Conservation (phyloP, 2,329 filamentous ascomycete genomes). For the Penicillium sp. region DNA sequence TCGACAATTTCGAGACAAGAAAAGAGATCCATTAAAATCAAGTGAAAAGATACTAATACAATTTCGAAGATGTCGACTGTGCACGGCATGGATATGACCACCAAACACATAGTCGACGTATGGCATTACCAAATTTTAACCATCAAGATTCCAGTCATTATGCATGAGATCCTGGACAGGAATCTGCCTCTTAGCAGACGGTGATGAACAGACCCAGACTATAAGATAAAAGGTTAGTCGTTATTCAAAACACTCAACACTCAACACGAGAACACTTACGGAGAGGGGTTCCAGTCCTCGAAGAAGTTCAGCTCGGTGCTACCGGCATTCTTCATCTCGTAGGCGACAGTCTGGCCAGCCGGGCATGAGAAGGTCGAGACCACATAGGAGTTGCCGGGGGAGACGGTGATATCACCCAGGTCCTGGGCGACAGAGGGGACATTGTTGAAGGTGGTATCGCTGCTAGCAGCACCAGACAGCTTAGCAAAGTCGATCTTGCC, state of each 20-base stretch:
- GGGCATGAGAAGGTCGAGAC: conserved; percentile 61
- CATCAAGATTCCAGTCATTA: background rate
- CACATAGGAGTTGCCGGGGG: conserved; percentile 59
- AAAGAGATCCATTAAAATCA: background rate
- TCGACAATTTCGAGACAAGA: background rate
- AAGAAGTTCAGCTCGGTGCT: conserved; percentile 63
- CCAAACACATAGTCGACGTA: background rate
- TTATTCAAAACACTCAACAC: background rate
- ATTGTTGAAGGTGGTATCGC: conserved; percentile 59
- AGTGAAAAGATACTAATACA: conserved; percentile 1
- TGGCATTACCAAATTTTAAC: background rate
- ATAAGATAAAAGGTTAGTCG: conserved; percentile 18
- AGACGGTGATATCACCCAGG: conserved; percentile 51
- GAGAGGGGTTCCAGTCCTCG: conserved; percentile 64
- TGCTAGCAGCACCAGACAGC: conserved; percentile 52
- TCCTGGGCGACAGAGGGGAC: conserved; percentile 52
- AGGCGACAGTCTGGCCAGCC: conserved; percentile 56
- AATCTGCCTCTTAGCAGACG: conserved; percentile 36
- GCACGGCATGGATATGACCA: background rate
- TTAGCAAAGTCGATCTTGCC: conserved; percentile 60
- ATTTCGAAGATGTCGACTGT: background rate
- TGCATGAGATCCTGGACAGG: background rate
- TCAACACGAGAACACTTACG: conserved; percentile 38
- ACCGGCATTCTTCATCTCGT: conserved; percentile 57
- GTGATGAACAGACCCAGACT: conserved; percentile 50